Base-by-base conservation (phyloP, 2,329 filamentous ascomycete genomes). In the Claviceps cyperi region DNA sequence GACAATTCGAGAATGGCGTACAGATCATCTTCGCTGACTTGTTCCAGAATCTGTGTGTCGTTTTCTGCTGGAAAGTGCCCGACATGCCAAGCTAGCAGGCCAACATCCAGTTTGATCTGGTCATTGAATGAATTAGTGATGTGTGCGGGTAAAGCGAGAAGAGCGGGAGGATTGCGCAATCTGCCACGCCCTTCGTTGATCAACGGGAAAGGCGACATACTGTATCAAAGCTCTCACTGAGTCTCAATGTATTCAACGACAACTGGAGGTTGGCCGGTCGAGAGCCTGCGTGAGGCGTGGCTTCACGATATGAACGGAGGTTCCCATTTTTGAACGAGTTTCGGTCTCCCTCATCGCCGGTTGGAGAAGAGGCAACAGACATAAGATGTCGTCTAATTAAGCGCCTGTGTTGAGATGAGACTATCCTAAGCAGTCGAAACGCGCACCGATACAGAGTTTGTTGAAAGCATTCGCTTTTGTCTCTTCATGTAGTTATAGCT, bases 61-160 rank as follows among this genome's bases (percentile, higher is more conserved):
- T 50, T 49, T 21, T 53, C 50, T 9, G 21, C 19, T 7, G 52
- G 52, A 17, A 53, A 53, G 22, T 53, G 49, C 14, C 47, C 52
- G 28, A 48, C 46, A 35, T 53, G 52, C 50, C 50, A 51, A 6
- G 48, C 50, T 21, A 53, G 22, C 11, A 51, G 36, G 21, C 50
- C 52, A n/a, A 53, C 50, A 37, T 53, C 50, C 17, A 53, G 47
- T 41, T 51, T 53, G 35, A 53, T 53, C 52, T 53, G 28, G 14
- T 11, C 19, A 36, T 14, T 13, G 17, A 9, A 43, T 2, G 19
- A 19, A n/a, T 14, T 35, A 24, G 3, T 8, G 28, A 17, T 22
- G 7, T 39, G 45, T n/a, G 35, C 14, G 5, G 9, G 9, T 5
- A 3, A 7, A 43, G 8, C 8, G 21, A 13, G 41, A 9, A 3